phyloP scores from a whole-genome alignment of 129 eudicot species.

The Artemisia argyi region DNA sequence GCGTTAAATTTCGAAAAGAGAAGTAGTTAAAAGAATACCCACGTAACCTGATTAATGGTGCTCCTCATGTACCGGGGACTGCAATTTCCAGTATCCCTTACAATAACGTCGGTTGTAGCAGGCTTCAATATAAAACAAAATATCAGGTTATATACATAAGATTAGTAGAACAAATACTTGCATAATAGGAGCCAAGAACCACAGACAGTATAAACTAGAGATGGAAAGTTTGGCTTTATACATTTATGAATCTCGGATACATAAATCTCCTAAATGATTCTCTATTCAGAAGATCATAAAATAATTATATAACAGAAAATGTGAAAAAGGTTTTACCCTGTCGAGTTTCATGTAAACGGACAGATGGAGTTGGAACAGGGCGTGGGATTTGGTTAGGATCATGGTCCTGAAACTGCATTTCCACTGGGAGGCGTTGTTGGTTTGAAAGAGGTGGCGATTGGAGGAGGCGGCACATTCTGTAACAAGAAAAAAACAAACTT shows the following conservation, averaged over 20 bases:
- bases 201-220: background rate
- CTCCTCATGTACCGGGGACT: no score
- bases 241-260: no score
- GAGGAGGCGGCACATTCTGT: no score
- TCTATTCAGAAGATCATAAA: no score
- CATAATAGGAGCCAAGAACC: conserved; percentile 21
- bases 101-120: conserved; percentile 88
- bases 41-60: conserved; percentile 81
- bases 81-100: conserved; percentile 95
- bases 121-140: conserved; percentile 52
- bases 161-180: background rate
- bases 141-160: conserved; percentile 12
- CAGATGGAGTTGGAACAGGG: conserved; percentile 65
- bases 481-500: no score
- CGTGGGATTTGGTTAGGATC: conserved; percentile 96
- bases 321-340: no score
- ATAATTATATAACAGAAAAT: no score
- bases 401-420: conserved; percentile 51
- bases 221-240: background rate
- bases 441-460: no score
- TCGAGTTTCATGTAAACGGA: conserved; percentile 85
- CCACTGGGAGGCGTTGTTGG: conserved; percentile 58
- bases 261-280: no score
- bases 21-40: background rate
- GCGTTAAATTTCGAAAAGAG: background rate